These are phyloP conservation scores for Polyporus tsugae DNA, from an alignment of 1,284 basidiomycete genomes.

Conservation along the genomic window DNA sequence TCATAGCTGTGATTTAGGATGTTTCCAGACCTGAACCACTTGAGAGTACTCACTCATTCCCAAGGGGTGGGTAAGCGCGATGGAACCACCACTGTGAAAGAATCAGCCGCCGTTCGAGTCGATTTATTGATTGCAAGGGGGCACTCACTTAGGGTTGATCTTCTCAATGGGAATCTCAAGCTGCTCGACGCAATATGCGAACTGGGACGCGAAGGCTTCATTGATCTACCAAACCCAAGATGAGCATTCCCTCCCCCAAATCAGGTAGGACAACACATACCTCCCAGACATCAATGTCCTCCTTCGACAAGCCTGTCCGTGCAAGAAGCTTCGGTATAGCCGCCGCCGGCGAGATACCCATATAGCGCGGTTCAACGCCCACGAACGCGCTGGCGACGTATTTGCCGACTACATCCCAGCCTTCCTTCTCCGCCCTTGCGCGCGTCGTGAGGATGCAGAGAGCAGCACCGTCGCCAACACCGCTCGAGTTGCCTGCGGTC, in stretches of 20 bases:
- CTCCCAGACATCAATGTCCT: conserved; percentile 92
- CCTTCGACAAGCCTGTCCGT: conserved; percentile 77
- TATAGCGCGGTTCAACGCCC: conserved; percentile 85
- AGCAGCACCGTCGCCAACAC: conserved; percentile 95
- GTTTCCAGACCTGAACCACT: neutral
- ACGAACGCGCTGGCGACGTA: conserved; percentile 86
- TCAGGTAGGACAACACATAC: conserved; percentile 45
- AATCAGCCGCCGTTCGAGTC: neutral
- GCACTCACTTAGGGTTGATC: conserved; percentile 83
- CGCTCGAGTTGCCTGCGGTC: conserved; percentile 93
- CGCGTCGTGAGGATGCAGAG: conserved; percentile 89
- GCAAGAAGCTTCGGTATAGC: conserved; percentile 86
- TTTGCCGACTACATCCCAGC: conserved; percentile 90
- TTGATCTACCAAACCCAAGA: conserved; percentile 63
- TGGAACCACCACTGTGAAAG: conserved; percentile 75
- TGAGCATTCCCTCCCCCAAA: neutral
- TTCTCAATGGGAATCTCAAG: conserved; percentile 83
- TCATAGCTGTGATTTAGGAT: conserved; percentile 35
- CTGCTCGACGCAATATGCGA: conserved; percentile 83
- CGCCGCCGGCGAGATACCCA: conserved; percentile 87
- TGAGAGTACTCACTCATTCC: conserved; percentile 74
- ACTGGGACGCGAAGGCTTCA: conserved; percentile 85
- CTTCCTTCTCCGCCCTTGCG: conserved; percentile 83
- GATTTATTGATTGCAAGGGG: neutral
- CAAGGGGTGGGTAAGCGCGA: conserved; percentile 83